Conservation (phyloP, 495 filamentous ascomycete species). For the Penicillium pancosmium region DNA sequence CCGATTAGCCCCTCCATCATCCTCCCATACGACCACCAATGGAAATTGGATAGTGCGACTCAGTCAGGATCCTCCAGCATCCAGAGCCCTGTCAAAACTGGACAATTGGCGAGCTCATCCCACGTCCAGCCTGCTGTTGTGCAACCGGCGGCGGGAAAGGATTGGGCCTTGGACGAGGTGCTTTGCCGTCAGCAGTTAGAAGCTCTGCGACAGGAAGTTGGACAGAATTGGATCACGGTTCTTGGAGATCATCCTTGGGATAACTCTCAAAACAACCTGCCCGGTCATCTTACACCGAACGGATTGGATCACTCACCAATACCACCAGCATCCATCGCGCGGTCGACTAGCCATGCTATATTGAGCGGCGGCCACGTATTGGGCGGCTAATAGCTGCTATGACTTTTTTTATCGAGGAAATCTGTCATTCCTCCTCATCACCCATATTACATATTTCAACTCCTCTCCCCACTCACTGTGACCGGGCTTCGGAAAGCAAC, state of each 20-base stretch:
- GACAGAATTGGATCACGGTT: conserved; percentile 81
- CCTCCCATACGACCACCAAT: conserved; percentile 36
- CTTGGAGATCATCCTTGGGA: conserved; percentile 78
- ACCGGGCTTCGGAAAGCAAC: conserved; percentile 4
- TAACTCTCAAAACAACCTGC: conserved; percentile 35
- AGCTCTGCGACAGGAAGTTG: conserved; percentile 78
- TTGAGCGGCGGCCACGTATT: conserved; percentile 54
- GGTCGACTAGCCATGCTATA: conserved; percentile 52
- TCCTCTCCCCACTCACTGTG: background rate
- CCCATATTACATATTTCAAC: background rate
- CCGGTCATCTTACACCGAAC: conserved; percentile 30
- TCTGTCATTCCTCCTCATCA: background rate
- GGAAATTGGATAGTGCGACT: conserved; percentile 39
- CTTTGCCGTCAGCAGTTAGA: conserved; percentile 84
- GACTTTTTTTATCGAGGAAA: background rate
- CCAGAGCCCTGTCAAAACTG: conserved; percentile 24
- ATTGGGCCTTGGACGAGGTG: conserved; percentile 74
- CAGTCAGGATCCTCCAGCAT: conserved; percentile 37
- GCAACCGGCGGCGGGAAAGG: conserved; percentile 28
- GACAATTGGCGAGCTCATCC: conserved; percentile 21
- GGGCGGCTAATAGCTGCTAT: conserved; percentile 30
- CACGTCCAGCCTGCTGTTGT: conserved; percentile 18
- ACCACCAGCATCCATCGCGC: conserved; percentile 38
- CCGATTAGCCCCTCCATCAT: conserved; percentile 32
- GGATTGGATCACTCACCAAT: conserved; percentile 43